Percentiles rank a stretch among this genome's conserved stretches.
Evolutionary conservation across 2,329 filamentous ascomycete species (phyloP).

Genomic region (Aspergillus carbonarius): DNA sequence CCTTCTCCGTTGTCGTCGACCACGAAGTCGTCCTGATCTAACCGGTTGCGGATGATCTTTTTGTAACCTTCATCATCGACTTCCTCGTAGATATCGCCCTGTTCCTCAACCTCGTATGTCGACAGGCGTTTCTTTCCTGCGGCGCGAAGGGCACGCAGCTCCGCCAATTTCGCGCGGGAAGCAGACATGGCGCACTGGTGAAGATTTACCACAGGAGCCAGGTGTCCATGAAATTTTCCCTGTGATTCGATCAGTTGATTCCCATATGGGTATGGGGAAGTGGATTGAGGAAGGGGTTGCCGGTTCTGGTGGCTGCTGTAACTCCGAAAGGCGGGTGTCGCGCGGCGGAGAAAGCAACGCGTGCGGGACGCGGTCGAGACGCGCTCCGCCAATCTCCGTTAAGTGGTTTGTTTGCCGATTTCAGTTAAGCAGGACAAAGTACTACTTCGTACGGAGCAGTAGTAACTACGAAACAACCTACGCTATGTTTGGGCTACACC

Average conservation of each 20-base stretch:
- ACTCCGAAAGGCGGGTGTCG: slow-evolving; percentile 6
- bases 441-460: not conserved
- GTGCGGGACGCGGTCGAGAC: slow-evolving; percentile 24
- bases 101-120: slow-evolving; percentile 81
- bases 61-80: slow-evolving; percentile 98
- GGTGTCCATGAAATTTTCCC: slow-evolving; percentile 4
- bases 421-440: not conserved
- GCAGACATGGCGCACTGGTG: slow-evolving; percentile 30
- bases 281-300: slow-evolving; percentile 16
- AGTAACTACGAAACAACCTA: not conserved
- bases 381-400: slow-evolving; percentile 24
- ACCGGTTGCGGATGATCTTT: slow-evolving; percentile 82
- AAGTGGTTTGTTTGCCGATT: slow-evolving; percentile 19
- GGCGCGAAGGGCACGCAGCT: slow-evolving; percentile 79
- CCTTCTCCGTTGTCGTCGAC: slow-evolving; percentile 97
- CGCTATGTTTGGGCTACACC: not conserved
- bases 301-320: slow-evolving; percentile 1
- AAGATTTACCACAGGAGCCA: not conserved
- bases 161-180: slow-evolving; percentile 52
- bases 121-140: slow-evolving; percentile 90
- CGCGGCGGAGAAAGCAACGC: slow-evolving; percentile 21
- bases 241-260: not conserved
- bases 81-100: slow-evolving; percentile 85
- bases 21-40: slow-evolving; percentile 96
- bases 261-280: not conserved